phyloP scores from a whole-genome alignment of 768 basidiomycete genomes.

The Leccinellum rugosiceps region DNA sequence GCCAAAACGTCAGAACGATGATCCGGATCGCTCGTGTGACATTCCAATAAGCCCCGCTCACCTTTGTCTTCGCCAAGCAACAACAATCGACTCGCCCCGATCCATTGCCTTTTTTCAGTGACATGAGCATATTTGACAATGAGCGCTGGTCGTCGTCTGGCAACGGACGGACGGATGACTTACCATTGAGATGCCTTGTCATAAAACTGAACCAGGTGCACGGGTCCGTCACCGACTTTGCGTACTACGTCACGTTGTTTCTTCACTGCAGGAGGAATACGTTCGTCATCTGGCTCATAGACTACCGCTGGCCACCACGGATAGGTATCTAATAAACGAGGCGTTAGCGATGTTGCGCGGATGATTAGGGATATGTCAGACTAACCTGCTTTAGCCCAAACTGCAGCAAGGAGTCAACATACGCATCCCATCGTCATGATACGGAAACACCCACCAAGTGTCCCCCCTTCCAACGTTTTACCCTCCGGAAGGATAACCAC shows the following conservation, averaged over 20 bases:
- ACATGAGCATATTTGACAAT: not conserved
- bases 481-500: slow-evolving; percentile 34
- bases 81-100: slow-evolving; percentile 52
- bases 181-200: slow-evolving; percentile 67
- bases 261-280: slow-evolving; percentile 45
- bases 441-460: slow-evolving; percentile 50
- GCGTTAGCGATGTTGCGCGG: slow-evolving; percentile 2
- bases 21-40: not conserved
- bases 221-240: slow-evolving; percentile 37
- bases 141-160: not conserved
- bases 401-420: slow-evolving; percentile 35
- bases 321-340: slow-evolving; percentile 53
- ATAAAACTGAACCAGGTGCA: slow-evolving; percentile 77
- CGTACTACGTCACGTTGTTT: slow-evolving; percentile 29
- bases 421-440: not conserved
- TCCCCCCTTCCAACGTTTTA: slow-evolving; percentile 49
- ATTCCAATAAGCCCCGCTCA: slow-evolving; percentile 33
- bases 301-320: slow-evolving; percentile 91
- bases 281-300: slow-evolving; percentile 55
- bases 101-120: slow-evolving; percentile 54
- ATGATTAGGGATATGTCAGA: not conserved
- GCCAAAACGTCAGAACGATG: not conserved
- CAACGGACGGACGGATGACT: slow-evolving; percentile 10
- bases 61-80: slow-evolving; percentile 68
- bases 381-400: slow-evolving; percentile 82